These are phyloP conservation scores for Wickerhamomyces mucosus DNA, from an alignment of 805 yeast species.

Conservation along the genomic window DNA sequence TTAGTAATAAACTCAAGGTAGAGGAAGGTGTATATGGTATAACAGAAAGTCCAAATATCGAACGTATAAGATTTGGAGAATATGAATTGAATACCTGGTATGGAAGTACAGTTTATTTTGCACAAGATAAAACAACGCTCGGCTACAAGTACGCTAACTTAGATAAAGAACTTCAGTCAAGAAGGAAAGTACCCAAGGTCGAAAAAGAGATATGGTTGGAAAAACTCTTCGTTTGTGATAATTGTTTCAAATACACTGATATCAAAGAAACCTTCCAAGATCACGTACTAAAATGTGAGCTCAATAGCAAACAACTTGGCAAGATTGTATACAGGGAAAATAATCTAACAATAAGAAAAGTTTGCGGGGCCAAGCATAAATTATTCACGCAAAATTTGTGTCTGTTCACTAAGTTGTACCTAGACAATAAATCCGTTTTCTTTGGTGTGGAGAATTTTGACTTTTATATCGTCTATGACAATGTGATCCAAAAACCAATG, in stretches of 20 bases:
- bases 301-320: constrained; percentile 46
- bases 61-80: constrained; percentile 56
- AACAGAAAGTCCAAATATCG: constrained; percentile 52
- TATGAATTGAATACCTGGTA: constrained; percentile 76
- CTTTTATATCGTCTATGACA: constrained; percentile 64
- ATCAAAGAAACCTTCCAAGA: constrained; percentile 29
- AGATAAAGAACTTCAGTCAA: constrained; percentile 5
- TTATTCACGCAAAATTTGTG: constrained; percentile 77
- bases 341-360: constrained; percentile 45
- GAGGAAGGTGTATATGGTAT: constrained; percentile 50
- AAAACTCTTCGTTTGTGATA: constrained; percentile 61
- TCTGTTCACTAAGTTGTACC: constrained; percentile 76
- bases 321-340: constrained; percentile 56
- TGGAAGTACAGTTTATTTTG: constrained; percentile 74
- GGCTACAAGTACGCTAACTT: constrained; percentile 30
- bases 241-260: constrained; percentile 76
- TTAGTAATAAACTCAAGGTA: constrained; percentile 18
- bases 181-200: constrained; percentile 4
- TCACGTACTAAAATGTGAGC: constrained; percentile 43
- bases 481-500: constrained; percentile 45
- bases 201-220: constrained; percentile 42
- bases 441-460: constrained; percentile 73
- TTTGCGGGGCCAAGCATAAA: constrained; percentile 55
- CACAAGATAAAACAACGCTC: constrained; percentile 32
- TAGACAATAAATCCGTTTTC: constrained; percentile 84